Base-by-base conservation (phyloP, 257 asterid species). In the Misopates orontium region DNA sequence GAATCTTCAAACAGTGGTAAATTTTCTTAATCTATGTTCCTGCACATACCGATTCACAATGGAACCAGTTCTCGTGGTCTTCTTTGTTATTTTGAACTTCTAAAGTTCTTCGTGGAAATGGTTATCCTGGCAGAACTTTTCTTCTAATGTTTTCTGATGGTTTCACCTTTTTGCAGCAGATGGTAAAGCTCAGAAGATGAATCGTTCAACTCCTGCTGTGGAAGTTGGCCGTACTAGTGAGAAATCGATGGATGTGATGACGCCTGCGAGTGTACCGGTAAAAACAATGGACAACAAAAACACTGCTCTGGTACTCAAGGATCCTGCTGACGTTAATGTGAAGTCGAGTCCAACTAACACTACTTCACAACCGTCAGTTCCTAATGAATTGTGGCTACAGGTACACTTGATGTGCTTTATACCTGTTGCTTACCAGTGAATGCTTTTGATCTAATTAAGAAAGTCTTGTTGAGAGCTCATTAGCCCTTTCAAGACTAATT, bases 301-400 rank as follows among this genome's bases (percentile, higher is more conserved):
- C 36, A 28, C 36, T 28, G 3, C 36, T 7, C 36, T 28, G 36
- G 36, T 28, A 28, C 36, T 28, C 36, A 28, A 28, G 36, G 36
- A 28, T 28, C 36, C 86, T 62, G 62, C 92, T 41, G 71, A 70
- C 59, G 40, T 42, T 32, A 80, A 73, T 82, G 67, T 66, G 10
- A 83, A 79, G 53, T 60, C 87, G 36, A 78, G 80, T 65, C 84
- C 86, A 5, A 65, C 71, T 51, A 75, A 59, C 18, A 64, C 28
- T n/a, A n/a, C n/a, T 69, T 77, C 84, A 23, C 81, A 70, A 19
- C 60, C 79, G 23, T 60, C 76, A 21, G 62, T 73, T 55, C 83
- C 92, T 21, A 73, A 73, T 54, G 95, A 86, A 59, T 8, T 75
- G 64, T 85, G 93, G 95, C 18, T 77, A 69, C 95, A 86, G 93